Conservation (phyloP, 2,329 filamentous ascomycete genomes). For the Clonostachys sp. region DNA sequence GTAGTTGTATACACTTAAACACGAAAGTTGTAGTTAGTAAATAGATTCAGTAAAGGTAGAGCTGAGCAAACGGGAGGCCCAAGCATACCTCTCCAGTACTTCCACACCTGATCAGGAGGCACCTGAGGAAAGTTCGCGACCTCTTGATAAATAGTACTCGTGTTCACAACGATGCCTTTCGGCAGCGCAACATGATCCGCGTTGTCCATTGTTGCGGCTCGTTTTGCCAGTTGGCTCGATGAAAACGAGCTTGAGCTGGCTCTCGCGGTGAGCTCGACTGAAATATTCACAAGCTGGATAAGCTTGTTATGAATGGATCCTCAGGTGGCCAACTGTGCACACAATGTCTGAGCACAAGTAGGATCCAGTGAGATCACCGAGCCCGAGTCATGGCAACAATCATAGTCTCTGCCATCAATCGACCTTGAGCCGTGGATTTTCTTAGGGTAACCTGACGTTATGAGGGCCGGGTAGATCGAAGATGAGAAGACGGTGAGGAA, state of each 20-base stretch:
- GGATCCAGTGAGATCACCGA: neutral
- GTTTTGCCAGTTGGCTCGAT: neutral
- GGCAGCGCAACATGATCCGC: slow-evolving; percentile 43
- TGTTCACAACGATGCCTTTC: slow-evolving; percentile 53
- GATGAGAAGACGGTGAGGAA: neutral
- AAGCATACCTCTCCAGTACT: slow-evolving; percentile 52
- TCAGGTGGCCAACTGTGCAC: neutral
- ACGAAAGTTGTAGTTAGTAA: neutral
- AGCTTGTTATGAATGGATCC: too few species aligned
- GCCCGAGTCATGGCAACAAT: neutral
- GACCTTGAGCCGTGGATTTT: too few species aligned
- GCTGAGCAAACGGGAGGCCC: too few species aligned
- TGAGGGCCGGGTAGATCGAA: neutral
- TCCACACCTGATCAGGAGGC: slow-evolving; percentile 46
- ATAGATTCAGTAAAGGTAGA: too few species aligned
- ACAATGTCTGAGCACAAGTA: neutral
- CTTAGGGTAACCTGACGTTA: neutral
- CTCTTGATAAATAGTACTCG: slow-evolving; percentile 44
- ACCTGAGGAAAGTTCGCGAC: slow-evolving; percentile 46
- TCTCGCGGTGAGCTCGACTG: too few species aligned
- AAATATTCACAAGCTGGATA: too few species aligned
- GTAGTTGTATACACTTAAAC: slow-evolving; percentile 55
- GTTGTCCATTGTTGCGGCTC: slow-evolving; percentile 19
- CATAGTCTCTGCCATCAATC: too few species aligned
- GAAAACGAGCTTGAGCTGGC: too few species aligned